Evolutionary conservation across 768 basidiomycete species (phyloP), one percentile per base, ranked within the genome.

Genomic region (Suillus fuscotomentosus): DNA sequence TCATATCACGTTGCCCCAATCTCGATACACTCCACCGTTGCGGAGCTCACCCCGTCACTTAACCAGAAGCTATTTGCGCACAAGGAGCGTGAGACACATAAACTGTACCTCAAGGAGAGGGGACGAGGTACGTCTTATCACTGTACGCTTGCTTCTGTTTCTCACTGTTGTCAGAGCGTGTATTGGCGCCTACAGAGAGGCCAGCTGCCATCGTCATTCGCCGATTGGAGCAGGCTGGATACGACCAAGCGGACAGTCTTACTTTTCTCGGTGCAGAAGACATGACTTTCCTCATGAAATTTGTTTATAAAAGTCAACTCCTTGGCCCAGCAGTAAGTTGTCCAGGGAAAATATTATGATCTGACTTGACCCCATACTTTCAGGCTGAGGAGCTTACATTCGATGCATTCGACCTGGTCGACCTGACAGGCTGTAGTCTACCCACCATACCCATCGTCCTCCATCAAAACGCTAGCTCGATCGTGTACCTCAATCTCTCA

Each of bases 391-490:
- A 93, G 57, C 79, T 91, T 50, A 77, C 80, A 5, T 84, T 91
- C 69, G 88, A 92, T 61, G 77, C 84, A 50, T 94, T 88, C 72
- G 90, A 92, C 66, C 81, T 83, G 41, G 84, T 98, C 66, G 94
- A 98, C 73, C 86, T 99, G 36, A 88, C 89, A 0, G 89, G 88
- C 1, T 83, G 89, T 60, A 85, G 91, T 69, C 80, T 99, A 3
- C 90, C 91, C 61, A 92, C 95, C 5, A 91, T 99, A 55, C 97
- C 97, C 1, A 88, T 97, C 68, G 81, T 87, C 64, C 82, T 98
- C 14, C 91, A 99, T 75, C 84, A 86, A 61, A 87, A 94, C 65
- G 95, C 95, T 1, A 88, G 91, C 68, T 85, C 85, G 31, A 95
- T 99, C 70, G 80, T 92, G 64, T 88, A 84, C 47, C 89, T 99